These are phyloP conservation scores for Ramalina intermedia DNA, from an alignment of 495 filamentous ascomycete genomes.

Conservation along the genomic window DNA sequence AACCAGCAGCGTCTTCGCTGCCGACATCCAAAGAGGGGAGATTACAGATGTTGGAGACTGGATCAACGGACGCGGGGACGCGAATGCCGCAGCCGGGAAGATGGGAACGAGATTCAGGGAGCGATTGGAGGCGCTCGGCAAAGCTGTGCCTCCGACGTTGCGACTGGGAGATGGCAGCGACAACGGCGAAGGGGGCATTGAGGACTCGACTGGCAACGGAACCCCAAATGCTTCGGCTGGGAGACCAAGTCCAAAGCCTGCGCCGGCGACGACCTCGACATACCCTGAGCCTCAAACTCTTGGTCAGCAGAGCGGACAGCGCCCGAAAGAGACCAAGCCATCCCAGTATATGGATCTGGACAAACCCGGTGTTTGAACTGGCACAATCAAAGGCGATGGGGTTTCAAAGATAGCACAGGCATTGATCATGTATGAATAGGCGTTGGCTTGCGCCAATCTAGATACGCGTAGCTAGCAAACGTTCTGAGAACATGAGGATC, in stretches of 20 bases:
- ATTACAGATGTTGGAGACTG: conserved; percentile 28
- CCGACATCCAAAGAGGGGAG: conserved; percentile 23
- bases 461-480: too few species aligned
- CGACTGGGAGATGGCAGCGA: conserved; percentile 22
- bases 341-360: conserved; percentile 20
- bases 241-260: not conserved
- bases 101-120: conserved; percentile 19
- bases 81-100: conserved; percentile 9
- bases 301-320: not conserved
- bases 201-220: not conserved
- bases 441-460: too few species aligned
- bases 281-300: not conserved
- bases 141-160: conserved; percentile 25
- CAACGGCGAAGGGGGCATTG: conserved; percentile 7
- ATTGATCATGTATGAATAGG: too few species aligned
- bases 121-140: conserved; percentile 29
- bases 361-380: conserved; percentile 2
- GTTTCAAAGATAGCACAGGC: too few species aligned
- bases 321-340: conserved; percentile 13
- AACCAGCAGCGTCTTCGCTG: conserved; percentile 21
- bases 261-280: not conserved
- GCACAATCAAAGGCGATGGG: too few species aligned
- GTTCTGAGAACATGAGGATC: too few species aligned
- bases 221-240: conserved; percentile 1
- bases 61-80: conserved; percentile 36